Evolutionary conservation across 2,329 filamentous ascomycete genomes (phyloP), one percentile per base, ranked within the genome.

Genomic region (Aureobasidium subglaciale): DNA sequence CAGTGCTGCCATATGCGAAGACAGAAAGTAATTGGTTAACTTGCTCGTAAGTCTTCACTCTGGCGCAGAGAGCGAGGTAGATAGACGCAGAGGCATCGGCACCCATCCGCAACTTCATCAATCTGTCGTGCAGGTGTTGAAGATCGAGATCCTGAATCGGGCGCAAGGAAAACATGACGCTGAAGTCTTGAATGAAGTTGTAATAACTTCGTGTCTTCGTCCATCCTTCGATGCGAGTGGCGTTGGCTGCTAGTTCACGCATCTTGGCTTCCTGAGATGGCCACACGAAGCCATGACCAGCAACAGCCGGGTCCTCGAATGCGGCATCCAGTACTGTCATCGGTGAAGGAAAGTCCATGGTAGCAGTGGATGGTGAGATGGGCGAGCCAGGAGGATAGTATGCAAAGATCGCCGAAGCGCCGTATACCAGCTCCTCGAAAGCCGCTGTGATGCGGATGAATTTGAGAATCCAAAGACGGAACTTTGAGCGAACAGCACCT

Each of bases 381-480:
- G 59, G 59, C 13, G 60, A 57, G 11, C 55, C 40, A 10, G 55
- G 62, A 11, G 57, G 57, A 22, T 50, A 60, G 18, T 58, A 88
- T 57, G 96, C 89, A 66, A 91, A 89, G 30, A 99, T 77, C 30
- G 91, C 90, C 57, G 88, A 95, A 11, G 90, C 90, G 25, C 93
- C 95, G 65, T 96, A 99, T 4, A 99, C 93, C 32, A 83, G 86
- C 72, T 99, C 93, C 68, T 99, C 93, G 62, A 97, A 97, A 11
- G 91, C 89, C 1, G 93, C 90, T 1, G 93, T 86, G 45, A 99
- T 86, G 43, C 93, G 85, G 0, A 90, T 93, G 67, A 99, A 97
- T 68, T 91, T 93, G 56, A 87, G 78, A n/a, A 97, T 86, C 85
- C 93, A 99, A 59, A 90, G 87, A 16, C 91, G 84, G 87, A 91